Conservation (phyloP, 1,284 basidiomycete species). For the Wolfiporia cocos region DNA sequence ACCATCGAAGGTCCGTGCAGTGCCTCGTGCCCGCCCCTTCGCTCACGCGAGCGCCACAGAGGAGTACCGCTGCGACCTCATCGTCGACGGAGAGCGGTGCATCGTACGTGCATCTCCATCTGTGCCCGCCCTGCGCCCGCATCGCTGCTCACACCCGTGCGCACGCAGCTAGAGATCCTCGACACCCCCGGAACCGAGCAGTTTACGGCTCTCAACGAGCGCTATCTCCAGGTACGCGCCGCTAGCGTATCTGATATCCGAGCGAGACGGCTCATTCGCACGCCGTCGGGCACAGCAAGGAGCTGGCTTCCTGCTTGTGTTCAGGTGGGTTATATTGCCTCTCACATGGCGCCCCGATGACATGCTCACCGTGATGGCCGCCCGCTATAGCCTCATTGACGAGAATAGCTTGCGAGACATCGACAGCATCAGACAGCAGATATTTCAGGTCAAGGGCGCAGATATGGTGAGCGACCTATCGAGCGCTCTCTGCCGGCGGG, state of each 20-base stretch:
- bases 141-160: slow-evolving; percentile 6
- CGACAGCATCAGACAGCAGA: slow-evolving; percentile 74
- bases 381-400: slow-evolving; percentile 56
- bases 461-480: slow-evolving; percentile 39
- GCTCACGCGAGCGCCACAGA: slow-evolving; percentile 32
- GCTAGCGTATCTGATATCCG: neutral
- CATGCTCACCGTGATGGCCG: neutral
- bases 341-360: neutral
- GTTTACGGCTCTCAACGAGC: slow-evolving; percentile 73
- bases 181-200: slow-evolving; percentile 92
- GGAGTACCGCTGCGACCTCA: slow-evolving; percentile 56
- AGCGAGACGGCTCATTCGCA: neutral
- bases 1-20: slow-evolving; percentile 66
- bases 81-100: slow-evolving; percentile 51
- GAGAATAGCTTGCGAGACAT: slow-evolving; percentile 74
- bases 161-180: slow-evolving; percentile 68
- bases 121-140: neutral
- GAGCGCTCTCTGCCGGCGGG: neutral
- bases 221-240: slow-evolving; percentile 63
- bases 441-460: slow-evolving; percentile 72
- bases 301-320: slow-evolving; percentile 77
- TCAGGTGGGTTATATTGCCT: slow-evolving; percentile 43
- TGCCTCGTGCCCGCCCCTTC: slow-evolving; percentile 2
- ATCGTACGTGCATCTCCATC: slow-evolving; percentile 18
- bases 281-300: slow-evolving; percentile 43